Evolutionary conservation across 129 eudicot genomes (phyloP).

Genomic region (Kitagawia praeruptora): DNA sequence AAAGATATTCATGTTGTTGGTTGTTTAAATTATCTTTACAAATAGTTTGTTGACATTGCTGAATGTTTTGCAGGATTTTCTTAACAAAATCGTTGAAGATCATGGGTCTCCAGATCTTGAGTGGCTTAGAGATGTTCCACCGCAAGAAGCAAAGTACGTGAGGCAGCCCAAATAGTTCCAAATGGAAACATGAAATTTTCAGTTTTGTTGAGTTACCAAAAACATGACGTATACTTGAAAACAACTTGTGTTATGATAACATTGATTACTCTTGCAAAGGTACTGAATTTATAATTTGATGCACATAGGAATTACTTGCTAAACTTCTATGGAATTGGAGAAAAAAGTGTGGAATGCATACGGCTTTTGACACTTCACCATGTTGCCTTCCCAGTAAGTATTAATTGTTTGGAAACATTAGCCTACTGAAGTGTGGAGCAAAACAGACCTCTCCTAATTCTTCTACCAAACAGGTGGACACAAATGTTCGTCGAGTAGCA

Average conservation of each 20-base stretch:
- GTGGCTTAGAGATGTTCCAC: constrained; percentile 76
- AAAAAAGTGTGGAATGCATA: constrained; percentile 85
- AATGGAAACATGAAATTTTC: neutral
- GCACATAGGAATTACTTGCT: constrained; percentile 60
- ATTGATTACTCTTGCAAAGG: neutral
- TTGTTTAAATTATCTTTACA: neutral
- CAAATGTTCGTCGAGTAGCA: constrained; percentile 63
- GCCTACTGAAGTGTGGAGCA: neutral
- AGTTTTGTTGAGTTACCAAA: neutral
- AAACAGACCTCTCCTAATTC: neutral
- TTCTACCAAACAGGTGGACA: constrained; percentile 52
- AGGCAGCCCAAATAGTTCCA: neutral
- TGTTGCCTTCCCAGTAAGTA: constrained; percentile 81
- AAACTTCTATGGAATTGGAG: constrained; percentile 59
- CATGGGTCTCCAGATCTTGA: constrained; percentile 75
- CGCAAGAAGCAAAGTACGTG: constrained; percentile 65
- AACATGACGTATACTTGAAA: neutral
- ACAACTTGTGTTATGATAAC: neutral
- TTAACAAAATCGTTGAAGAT: constrained; percentile 42
- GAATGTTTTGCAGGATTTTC: constrained; percentile 32
- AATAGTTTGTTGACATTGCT: neutral
- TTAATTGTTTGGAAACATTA: neutral
- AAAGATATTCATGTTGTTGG: neutral
- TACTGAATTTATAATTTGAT: constrained; percentile 2
- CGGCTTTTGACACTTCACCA: constrained; percentile 70